Base-by-base conservation (phyloP, 2,329 filamentous ascomycete genomes). In the Parastagonospora avenae region DNA sequence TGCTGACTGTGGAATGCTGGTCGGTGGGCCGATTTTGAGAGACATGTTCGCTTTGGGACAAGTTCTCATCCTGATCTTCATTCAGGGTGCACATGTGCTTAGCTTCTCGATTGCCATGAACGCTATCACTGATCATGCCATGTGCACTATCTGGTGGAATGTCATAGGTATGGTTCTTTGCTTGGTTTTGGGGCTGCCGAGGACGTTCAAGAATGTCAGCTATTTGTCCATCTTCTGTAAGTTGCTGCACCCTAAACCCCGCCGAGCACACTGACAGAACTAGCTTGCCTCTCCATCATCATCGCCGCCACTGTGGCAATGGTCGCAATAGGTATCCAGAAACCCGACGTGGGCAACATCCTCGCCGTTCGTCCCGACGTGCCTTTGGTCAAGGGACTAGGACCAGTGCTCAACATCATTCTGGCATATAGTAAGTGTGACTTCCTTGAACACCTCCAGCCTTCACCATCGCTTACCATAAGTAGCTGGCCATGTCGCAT, bases 81-180 rank as follows among this genome's bases (percentile, higher is more conserved):
- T 89, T 60, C 85, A 88, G 72, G 85, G 82, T 30, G 88, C 86
- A n/a, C 89, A 91, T 72, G 78, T 88, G 44, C 75, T 90, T 54
- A 89, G 86, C 0, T 89, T 89, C 58, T 82, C 81, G 29, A 86
- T 90, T 62, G 87, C 87, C 59, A 82, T 90, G 72, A 85, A 85
- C 60, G 84, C 80, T 43, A 77, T 90, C 44, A 85, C 85, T 4
- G 70, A 82, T 3, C 80, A 87, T 55, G 82, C 79, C 0, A 79
- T 81, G 0, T 90, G 86, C 70, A 85, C 85, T 3, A 83, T 89
- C 49, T 76, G 85, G 1, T 89, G 85, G 74, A 82, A 80, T 4
- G 75, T 85, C n/a, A 75, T 85, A 1, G 86, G 85, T 0, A 63
- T 86, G 54, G 63, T 80, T 4, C 52, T 89, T 4, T 87, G 83